These are phyloP conservation scores for Raphanus hybrid DNA, from an alignment of 441 rosid species.

Conservation along the genomic window DNA sequence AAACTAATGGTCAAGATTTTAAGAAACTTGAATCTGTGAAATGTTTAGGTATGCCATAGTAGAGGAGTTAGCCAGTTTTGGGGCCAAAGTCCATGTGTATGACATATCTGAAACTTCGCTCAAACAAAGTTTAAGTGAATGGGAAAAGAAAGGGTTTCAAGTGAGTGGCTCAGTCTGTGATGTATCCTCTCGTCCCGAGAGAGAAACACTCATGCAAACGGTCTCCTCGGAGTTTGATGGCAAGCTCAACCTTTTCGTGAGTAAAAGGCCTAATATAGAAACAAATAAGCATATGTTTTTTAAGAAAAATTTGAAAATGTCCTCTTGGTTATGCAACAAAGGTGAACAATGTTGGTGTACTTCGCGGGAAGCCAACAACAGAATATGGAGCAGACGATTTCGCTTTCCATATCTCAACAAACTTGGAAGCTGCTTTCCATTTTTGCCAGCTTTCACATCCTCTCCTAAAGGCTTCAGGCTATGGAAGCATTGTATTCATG, in stretches of 20 bases:
- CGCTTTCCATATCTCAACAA: slow-evolving; percentile 41
- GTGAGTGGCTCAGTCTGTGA: slow-evolving; percentile 25
- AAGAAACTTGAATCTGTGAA: neutral
- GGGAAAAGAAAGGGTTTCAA: slow-evolving; percentile 8
- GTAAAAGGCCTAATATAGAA: neutral
- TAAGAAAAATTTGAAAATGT: neutral
- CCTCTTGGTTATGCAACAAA: slow-evolving; percentile 7
- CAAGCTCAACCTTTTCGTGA: neutral
- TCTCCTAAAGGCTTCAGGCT: slow-evolving; percentile 46
- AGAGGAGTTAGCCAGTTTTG: neutral
- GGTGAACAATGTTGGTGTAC: slow-evolving; percentile 53
- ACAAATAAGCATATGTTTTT: neutral
- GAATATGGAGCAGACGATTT: slow-evolving; percentile 42
- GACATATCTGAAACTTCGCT: neutral
- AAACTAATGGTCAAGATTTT: neutral
- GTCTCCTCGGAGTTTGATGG: neutral
- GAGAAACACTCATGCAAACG: neutral
- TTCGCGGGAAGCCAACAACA: slow-evolving; percentile 26
- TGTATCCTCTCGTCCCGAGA: neutral
- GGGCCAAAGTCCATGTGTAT: neutral
- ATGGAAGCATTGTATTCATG: slow-evolving; percentile 15
- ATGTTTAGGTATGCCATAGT: slow-evolving; percentile 32
- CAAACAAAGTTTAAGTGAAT: neutral
- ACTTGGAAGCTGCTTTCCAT: slow-evolving; percentile 49
- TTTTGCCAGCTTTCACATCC: slow-evolving; percentile 49